These are phyloP conservation scores for Magnolia changhungtana DNA, from an alignment of 164 flowering plant genomes.

Conservation along the genomic window DNA sequence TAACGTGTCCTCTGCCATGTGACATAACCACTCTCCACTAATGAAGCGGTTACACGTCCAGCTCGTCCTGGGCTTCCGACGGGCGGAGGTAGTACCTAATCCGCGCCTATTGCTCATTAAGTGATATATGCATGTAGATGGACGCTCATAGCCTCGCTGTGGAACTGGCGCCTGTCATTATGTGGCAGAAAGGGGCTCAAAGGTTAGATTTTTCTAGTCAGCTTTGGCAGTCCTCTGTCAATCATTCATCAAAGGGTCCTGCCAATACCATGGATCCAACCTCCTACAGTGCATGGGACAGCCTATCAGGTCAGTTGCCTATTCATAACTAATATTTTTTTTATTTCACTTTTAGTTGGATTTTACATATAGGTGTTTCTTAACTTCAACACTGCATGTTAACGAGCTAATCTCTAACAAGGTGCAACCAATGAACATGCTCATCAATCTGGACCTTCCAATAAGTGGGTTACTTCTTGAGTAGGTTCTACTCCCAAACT, in stretches of 20 bases:
- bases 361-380: not conserved
- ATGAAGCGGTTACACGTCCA: too few relatives aligned
- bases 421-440: not conserved
- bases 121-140: constrained; percentile 47
- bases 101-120: too few relatives aligned
- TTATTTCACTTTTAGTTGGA: not conserved
- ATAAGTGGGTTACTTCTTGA: not conserved
- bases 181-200: constrained; percentile 65
- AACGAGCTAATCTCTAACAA: not conserved
- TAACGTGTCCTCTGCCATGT: too few relatives aligned
- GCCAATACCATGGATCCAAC: constrained; percentile 34
- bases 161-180: constrained; percentile 83
- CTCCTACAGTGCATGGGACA: constrained; percentile 54
- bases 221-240: constrained; percentile 36
- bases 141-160: constrained; percentile 75
- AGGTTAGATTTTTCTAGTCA: constrained; percentile 53
- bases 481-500: not conserved
- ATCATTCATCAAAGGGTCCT: constrained; percentile 26
- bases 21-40: too few relatives aligned
- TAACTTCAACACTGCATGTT: not conserved
- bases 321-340: not conserved
- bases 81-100: too few relatives aligned
- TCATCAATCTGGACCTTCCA: not conserved
- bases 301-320: constrained; percentile 57
- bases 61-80: too few relatives aligned